Base-by-base conservation (phyloP, 768 basidiomycete species). In the Lactarius sanguifluus region DNA sequence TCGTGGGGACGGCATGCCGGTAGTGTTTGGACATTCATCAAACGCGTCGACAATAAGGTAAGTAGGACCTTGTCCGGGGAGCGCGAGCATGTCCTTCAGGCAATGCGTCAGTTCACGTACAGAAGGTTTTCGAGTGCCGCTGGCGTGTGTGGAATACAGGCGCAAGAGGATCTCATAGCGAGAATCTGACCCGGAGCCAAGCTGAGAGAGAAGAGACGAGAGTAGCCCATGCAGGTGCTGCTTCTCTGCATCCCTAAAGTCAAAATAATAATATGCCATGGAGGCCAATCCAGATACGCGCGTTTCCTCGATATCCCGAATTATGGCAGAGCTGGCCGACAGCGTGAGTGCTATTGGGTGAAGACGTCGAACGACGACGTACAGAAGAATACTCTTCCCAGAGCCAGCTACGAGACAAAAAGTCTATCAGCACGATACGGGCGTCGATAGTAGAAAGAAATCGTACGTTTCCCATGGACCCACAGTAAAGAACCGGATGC, bases 391-490 rank as follows among this genome's bases (percentile, higher is more conserved):
- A 13, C 63, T 64, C 47, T 59, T 64, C 4, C 63, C 63, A 5
- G 63, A 28, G 7, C 63, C 63, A 8, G 63, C 63, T 64, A 47
- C 10, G 8, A 58, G 36, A 32, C 20, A 0, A 45, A 10, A 25
- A 25, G 12, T 9, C 13, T 9, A 30, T 64, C 8, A 52, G 25
- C 8, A 32, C 2, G 10, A 23, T 30, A 5, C 10, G 28, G 3
- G 12, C 2, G 3, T 8, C n/a, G 23, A 20, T 15, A 30, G 2
- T 30, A 2, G 43, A 45, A 43, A 28, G 12, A 9, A 32, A 38
- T 15, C 61, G 32, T 61, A 62, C 65, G 55, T 20, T 62, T 66
- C 10, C 65, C 65, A 34, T 66, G 61, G 15, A 66, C 40, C 65
- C 65, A 66, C 25, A 66, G 5, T 0, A 66, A 16, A 15, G 65